phyloP scores from a whole-genome alignment of 2,329 filamentous ascomycete species.

The Lachnellula cervina region DNA sequence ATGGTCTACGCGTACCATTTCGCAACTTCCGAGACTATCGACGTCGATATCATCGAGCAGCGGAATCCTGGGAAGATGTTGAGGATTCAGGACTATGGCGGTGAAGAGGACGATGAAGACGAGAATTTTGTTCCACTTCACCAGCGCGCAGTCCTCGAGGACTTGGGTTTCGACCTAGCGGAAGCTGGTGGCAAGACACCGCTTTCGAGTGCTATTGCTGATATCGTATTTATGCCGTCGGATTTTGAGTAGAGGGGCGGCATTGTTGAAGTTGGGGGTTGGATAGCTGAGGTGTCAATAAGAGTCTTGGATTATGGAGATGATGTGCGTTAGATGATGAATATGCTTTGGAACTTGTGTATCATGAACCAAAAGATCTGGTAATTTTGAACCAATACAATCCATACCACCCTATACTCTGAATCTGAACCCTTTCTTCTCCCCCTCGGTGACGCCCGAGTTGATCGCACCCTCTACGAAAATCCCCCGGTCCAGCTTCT shows the following conservation, averaged over 20 bases:
- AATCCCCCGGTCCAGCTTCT: constrained; percentile 61
- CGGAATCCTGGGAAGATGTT: background rate
- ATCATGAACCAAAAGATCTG: too few species aligned
- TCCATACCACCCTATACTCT: constrained; percentile 41
- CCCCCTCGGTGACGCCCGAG: constrained; percentile 49
- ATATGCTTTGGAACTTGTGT: too few species aligned
- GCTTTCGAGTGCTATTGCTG: background rate
- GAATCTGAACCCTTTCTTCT: constrained; percentile 61
- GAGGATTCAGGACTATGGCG: background rate
- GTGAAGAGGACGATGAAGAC: background rate
- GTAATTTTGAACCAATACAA: too few species aligned
- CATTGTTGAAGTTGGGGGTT: background rate
- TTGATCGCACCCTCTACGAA: constrained; percentile 48
- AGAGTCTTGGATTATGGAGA: too few species aligned
- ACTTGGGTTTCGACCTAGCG: background rate
- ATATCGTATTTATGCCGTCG: background rate
- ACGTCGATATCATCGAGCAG: constrained; percentile 11
- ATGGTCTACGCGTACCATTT: constrained; percentile 49
- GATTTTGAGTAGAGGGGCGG: background rate
- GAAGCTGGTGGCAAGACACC: background rate
- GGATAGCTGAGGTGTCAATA: too few species aligned
- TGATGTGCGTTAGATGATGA: too few species aligned
- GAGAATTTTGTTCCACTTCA: background rate
- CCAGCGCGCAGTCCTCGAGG: background rate
- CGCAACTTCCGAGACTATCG: constrained; percentile 14